Evolutionary conservation across 2,329 filamentous ascomycete species (phyloP), one percentile per base, ranked within the genome.

Genomic region (Sarocladiaceae sp.): DNA sequence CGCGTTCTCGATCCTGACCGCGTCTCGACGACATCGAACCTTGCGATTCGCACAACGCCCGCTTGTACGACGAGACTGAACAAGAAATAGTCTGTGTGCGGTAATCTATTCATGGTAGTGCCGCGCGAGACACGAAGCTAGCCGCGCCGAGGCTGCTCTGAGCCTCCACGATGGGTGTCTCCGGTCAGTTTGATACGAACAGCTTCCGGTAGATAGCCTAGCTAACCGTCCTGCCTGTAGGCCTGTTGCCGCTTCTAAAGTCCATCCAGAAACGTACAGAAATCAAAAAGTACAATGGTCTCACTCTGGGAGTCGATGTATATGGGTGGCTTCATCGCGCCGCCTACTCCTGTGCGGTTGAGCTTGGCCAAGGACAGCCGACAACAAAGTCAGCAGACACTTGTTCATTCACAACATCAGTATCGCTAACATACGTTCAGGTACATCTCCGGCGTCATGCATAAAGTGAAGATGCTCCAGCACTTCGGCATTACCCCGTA

Each of bases 301-400:
- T 95, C 65, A 95, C 85, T 1, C 76, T 98, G 37, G 94, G 86
- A n/a, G 83, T 98, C 27, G 93, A 98, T 64, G 91, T 86, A 46
- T 98, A 98, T 73, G 93, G 91, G 61, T 98, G 94, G 93, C 81
- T 98, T 45, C 93, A 98, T 65, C 84, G 93, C 53, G 94, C 90
- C 44, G 89, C 89, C 37, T 83, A 94, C 52, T 79, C 87, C 41
- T 97, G 91, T 69, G 88, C 91, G 50, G 80, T 93, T 56, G 93
- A 97, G 57, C 76, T 98, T 50, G 93, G 89, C 27, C 77, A 91
- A 56, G 88, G 80, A 56, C 93, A 88, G 61, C 89, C 88, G 12
- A 97, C 90, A 1, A 83, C 79, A 44, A 94, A 88, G 86, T 94
- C 72, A 59, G 78, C 15, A 2, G 10, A 1, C 12, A 16, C 23